Evolutionary conservation across 768 basidiomycete genomes (phyloP).

Genomic region (Suillus lakei): DNA sequence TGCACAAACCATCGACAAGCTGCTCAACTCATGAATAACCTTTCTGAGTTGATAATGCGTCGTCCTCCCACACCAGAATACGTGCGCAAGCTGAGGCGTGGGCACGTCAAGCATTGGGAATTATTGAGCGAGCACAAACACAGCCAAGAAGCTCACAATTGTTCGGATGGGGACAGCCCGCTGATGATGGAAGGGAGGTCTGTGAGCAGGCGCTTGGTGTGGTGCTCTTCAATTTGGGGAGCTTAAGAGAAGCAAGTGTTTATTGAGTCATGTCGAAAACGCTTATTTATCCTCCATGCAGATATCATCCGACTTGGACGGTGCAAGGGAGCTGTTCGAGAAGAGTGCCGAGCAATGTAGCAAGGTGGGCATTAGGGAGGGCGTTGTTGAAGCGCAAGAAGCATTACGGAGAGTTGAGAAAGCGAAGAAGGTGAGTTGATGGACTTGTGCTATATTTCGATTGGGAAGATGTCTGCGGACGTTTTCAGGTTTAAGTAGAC

Average conservation of each 20-base stretch:
- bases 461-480: not conserved
- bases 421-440: not conserved
- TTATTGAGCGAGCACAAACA: constrained; percentile 34
- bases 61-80: constrained; percentile 39
- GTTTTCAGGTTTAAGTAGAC: not conserved
- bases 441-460: not conserved
- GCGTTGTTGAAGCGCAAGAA: constrained; percentile 38
- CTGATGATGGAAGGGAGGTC: constrained; percentile 35
- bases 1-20: constrained; percentile 26
- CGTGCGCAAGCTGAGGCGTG: constrained; percentile 60
- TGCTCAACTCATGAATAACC: constrained; percentile 54
- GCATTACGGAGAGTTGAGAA: constrained; percentile 37
- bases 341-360: constrained; percentile 37
- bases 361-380: constrained; percentile 36
- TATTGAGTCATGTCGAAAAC: not conserved
- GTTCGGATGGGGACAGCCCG: constrained; percentile 18
- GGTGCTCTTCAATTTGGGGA: constrained; percentile 64
- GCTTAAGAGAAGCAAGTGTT: constrained; percentile 48
- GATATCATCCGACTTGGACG: constrained; percentile 38
- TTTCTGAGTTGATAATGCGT: constrained; percentile 48
- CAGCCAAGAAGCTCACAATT: constrained; percentile 13
- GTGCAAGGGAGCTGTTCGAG: constrained; percentile 36
- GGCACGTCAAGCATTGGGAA: constrained; percentile 54
- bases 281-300: constrained; percentile 13
- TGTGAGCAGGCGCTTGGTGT: constrained; percentile 64